Base-by-base conservation (phyloP, 192 early-diverging fungal species). In the Rhizoclosmatium sp. region DNA sequence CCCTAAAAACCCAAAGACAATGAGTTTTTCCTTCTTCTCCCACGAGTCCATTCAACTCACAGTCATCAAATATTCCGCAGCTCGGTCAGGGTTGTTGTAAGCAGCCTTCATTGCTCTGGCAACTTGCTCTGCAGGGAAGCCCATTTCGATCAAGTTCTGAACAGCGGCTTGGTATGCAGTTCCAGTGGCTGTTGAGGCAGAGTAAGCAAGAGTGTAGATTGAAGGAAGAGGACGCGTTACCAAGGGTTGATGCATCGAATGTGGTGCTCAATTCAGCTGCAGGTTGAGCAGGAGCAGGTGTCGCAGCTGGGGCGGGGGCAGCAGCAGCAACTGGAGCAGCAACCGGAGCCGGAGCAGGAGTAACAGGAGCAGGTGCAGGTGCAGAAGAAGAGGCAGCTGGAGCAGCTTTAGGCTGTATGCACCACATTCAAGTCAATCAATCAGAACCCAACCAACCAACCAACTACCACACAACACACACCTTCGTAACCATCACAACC, bases 71-170 rank as follows among this genome's bases (percentile, higher is more conserved):
- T 98, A 99, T 83, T 99, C 97, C 9, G 94, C 96, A 39, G 97
- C 97, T 71, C 97, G 89, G 83, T 98, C 96, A 1, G 97, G 95
- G 82, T 99, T 99, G 82, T 97, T 98, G 80, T 93, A 98, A 77
- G 95, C 96, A 4, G 97, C 97, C 60, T 96, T 92, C 93, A 99
- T 96, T 9, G 97, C 97, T 66, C 82, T 81, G 51, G 93, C 88
- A 62, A 95, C 94, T 79, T 98, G 91, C 19, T 94, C 93, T 56
- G 94, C 89, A 68, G 92, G 88, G 83, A 94, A 99, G 21, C 97
- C 97, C 96, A 99, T 97, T 64, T 97, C 96, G 62, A 97, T 88
- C 91, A 99, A 93, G 80, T 93, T 94, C 47, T 87, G 80, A 51
- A 97, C 90, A n/a, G 94, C 93, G 67, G 85, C 86, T 74, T 95